These are phyloP conservation scores for Wickerhamiella slavikovae DNA, from an alignment of 805 yeast genomes.

Conservation along the genomic window DNA sequence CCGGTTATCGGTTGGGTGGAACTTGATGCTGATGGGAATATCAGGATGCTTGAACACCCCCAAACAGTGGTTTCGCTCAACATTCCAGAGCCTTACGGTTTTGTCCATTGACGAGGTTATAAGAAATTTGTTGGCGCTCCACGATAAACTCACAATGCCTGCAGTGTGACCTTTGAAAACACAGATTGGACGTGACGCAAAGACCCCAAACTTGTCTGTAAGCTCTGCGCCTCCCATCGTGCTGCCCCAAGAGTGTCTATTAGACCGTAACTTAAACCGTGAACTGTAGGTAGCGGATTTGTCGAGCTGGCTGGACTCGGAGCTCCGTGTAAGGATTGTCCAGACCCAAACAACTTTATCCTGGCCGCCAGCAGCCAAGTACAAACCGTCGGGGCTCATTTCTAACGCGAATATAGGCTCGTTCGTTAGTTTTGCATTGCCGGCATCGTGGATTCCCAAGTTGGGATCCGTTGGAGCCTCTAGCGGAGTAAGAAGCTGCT, in stretches of 20 bases:
- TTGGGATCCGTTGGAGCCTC: too few relatives aligned
- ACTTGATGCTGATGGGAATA: conserved; percentile 59
- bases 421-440: too few relatives aligned
- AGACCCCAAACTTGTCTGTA: conserved; percentile 23
- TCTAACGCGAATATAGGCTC: conserved; percentile 2
- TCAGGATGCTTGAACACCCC: conserved; percentile 54
- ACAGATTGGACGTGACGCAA: conserved; percentile 42
- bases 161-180: conserved; percentile 46
- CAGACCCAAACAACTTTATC: conserved; percentile 4
- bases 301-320: not conserved
- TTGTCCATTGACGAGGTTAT: conserved; percentile 69
- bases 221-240: not conserved
- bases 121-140: conserved; percentile 76
- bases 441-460: too few relatives aligned
- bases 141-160: conserved; percentile 55
- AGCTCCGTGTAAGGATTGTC: conserved; percentile 1
- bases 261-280: too few relatives aligned
- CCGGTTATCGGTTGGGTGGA: conserved; percentile 73
- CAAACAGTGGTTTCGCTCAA: conserved; percentile 41
- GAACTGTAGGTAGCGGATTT: too few relatives aligned
- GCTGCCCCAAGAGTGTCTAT: too few relatives aligned
- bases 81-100: conserved; percentile 71
- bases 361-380: conserved; percentile 4
- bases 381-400: conserved; percentile 5
- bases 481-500: too few relatives aligned